Percentiles rank a stretch among this genome's conserved stretches.
Conservation (phyloP, 345 rosid species). For the Sapria himalayana region DNA sequence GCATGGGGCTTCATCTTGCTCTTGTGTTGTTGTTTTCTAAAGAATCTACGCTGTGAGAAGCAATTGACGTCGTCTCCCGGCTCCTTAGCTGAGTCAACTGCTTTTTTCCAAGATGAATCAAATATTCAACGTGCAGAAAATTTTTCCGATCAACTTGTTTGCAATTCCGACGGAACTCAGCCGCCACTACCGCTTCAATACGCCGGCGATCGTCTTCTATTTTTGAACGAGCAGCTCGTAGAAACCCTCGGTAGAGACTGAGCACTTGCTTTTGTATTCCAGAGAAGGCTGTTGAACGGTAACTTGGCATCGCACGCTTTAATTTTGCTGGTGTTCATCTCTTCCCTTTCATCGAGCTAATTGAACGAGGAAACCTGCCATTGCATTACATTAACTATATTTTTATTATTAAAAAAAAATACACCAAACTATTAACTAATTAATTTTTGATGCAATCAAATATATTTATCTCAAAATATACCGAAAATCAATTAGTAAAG, state of each 20-base stretch:
- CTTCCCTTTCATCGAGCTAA: no score
- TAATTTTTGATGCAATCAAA: no score
- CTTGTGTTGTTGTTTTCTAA: no score
- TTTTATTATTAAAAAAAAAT: no score
- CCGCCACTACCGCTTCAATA: constrained; percentile 42
- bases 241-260: constrained; percentile 56
- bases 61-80: constrained; percentile 20
- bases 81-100: constrained; percentile 66
- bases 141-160: constrained; percentile 56
- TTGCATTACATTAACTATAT: no score
- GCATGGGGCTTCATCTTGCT: background rate
- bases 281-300: constrained; percentile 16
- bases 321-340: no score
- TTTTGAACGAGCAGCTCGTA: constrained; percentile 63
- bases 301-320: constrained; percentile 2
- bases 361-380: background rate
- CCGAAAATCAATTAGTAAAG: no score
- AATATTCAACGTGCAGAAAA: constrained; percentile 55
- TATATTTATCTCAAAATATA: no score
- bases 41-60: no score
- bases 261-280: constrained; percentile 86
- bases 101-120: constrained; percentile 56
- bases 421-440: no score
- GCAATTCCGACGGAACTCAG: constrained; percentile 43
- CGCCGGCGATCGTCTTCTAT: constrained; percentile 28